Base-by-base conservation (phyloP, 169 alveolate species). In the Cryptosporidium tyzzeri region DNA sequence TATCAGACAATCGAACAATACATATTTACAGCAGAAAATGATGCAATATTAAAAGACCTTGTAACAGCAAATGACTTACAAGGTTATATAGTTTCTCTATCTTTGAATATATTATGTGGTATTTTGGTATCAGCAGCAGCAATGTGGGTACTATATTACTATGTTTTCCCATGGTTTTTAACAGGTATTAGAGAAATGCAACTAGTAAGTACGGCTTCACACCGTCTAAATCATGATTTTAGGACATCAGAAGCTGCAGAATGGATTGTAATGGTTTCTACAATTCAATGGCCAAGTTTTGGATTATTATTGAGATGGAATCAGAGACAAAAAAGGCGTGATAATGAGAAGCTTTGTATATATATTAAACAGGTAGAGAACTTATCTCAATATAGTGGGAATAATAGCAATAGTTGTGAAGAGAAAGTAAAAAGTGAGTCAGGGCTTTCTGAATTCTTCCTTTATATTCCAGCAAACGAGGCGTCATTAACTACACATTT, bases 261-360 rank as follows among this genome's bases (percentile, higher is more conserved):
- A 31, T 92, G 93, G 93, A 92, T 74, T 67, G 67, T 92, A 26
- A 87, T 92, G 91, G 94, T 84, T 10, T 86, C 92, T 1, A 84
- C 91, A 10, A 91, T 92, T 33, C 69, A 69, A 21, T 84, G 70
- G 75, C 94, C 94, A 7, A 51, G 69, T 23, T 86, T 85, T 65
- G 94, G 94, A n/a, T 48, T 92, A 21, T 33, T 92, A 61, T 87
- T 92, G 48, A 65, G 94, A 6, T 92, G 94, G 94, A 89, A 92
- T 16, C 85, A 73, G 8, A 84, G 91, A 51, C 92, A 92, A 62
- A 86, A 50, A 62, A 71, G 62, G 44, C 37, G 74, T n/a, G 59
- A 84, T 18, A 67, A 58, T 8, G 91, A 84, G 26, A 84, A 87
- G 70, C 35, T 89, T 62, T 86, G 92, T 10, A 84, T 92, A 7